Base-by-base conservation (phyloP, 106 monocot species). In the Dioscorea zingiberensis region DNA sequence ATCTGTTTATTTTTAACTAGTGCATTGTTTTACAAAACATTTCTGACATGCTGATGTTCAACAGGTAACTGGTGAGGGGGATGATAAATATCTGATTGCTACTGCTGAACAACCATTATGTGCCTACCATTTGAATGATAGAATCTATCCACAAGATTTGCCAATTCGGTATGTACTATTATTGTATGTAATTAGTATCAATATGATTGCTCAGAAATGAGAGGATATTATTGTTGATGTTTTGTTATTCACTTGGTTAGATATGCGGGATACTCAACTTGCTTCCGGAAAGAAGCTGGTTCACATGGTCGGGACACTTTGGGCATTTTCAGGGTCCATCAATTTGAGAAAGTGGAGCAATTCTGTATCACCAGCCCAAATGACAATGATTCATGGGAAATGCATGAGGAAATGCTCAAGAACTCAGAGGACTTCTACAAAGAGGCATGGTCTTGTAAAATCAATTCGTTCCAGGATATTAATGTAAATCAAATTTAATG, bases 71-170 rank as follows among this genome's bases (percentile, higher is more conserved):
- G 97, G 97, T 16, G 97, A 97, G 59, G 97, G 91, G 14, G 91
- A 97, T 62, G 97, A 97, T 72, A 97, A 97, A 65, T 97, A 97
- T 78, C 81, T 97, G 15, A 92, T 92, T 74, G 97, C 97, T 30
- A 97, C 97, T 65, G 78, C 95, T 67, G 95, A 97, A 60, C 95
- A 97, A 27, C 95, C 95, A 45, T 69, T 97, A 29, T 97, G 95
- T 73, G 88, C 95, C 51, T 97, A 86, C 73, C 88, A 91, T 81
- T 67, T 92, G 16, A 77, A 84, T 44, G 88, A 92, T 55, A 59
- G 91, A 18, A 72, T 97, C 47, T 88, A 97, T 73, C 92, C 91
- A 16, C 21, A 74, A 8, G 83, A 81, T 19, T 38, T 97, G 22
- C 97, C 97, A 49, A 67, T 85, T 66, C 78, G 81, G 91, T 97